Evolutionary conservation across 163 green algal genomes (phyloP).

Genomic region (Scenedesmus sp.): DNA sequence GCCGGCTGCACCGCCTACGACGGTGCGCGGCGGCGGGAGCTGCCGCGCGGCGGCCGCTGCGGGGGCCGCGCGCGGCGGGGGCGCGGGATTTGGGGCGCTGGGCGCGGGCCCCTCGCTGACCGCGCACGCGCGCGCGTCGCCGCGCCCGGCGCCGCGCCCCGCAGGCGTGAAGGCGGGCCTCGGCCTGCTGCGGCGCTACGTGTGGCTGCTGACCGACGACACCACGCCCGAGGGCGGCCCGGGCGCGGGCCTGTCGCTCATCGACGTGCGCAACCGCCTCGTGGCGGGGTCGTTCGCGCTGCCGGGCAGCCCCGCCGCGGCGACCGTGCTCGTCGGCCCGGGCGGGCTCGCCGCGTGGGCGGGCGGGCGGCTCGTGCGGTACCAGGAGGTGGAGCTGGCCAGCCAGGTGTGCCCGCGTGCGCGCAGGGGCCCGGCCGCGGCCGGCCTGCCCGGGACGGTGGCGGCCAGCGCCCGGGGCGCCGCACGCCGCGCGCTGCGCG

Average conservation of each 20-base stretch:
- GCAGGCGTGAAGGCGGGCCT: constrained; percentile 72
- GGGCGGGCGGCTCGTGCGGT: constrained; percentile 4
- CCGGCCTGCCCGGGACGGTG: too few relatives aligned
- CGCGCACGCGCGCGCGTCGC: too few relatives aligned
- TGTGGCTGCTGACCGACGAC: constrained; percentile 60
- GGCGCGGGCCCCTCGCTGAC: not conserved
- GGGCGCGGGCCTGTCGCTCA: constrained; percentile 45
- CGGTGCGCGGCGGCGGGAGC: too few relatives aligned
- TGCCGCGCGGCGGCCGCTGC: not conserved
- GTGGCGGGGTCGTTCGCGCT: constrained; percentile 53
- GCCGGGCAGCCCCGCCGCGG: constrained; percentile 32
- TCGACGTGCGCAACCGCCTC: constrained; percentile 76
- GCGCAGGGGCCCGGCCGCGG: too few relatives aligned
- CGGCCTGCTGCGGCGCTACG: constrained; percentile 64
- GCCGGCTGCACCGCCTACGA: constrained; percentile 68
- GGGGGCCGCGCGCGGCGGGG: not conserved
- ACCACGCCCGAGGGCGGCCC: constrained; percentile 9
- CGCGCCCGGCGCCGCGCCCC: not conserved
- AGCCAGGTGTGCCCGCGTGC: not conserved
- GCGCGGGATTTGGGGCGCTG: not conserved
- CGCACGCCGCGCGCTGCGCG: too few relatives aligned
- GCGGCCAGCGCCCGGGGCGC: too few relatives aligned
- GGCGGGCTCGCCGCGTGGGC: not conserved
- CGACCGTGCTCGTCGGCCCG: constrained; percentile 30
- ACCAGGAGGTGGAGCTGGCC: constrained; percentile 43